These are phyloP conservation scores for Sarcodon aspratus DNA, from an alignment of 768 basidiomycete genomes.

Conservation along the genomic window DNA sequence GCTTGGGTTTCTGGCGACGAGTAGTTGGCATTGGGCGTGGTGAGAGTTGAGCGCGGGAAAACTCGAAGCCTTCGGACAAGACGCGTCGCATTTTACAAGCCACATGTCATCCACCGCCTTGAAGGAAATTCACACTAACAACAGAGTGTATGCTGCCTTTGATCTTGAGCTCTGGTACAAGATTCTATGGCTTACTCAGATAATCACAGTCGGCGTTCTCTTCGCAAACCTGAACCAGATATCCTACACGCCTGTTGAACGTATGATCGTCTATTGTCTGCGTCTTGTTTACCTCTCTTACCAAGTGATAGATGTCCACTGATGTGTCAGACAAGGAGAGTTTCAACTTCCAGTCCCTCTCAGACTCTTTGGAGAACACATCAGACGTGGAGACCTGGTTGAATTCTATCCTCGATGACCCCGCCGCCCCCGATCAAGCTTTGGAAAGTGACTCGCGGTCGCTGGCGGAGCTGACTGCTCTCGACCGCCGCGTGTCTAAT, in stretches of 20 bases:
- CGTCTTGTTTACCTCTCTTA: background rate
- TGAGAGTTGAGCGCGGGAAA: no score
- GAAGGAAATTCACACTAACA: no score
- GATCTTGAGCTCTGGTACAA: background rate
- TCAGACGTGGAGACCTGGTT: background rate
- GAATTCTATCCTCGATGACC: background rate
- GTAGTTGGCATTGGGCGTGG: no score
- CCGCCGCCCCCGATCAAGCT: background rate
- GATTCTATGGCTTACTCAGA: background rate
- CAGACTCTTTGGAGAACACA: background rate
- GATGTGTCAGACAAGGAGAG: background rate
- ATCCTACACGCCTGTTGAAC: background rate
- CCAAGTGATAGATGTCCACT: background rate
- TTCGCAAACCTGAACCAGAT: background rate
- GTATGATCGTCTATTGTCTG: background rate
- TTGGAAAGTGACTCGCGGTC: background rate
- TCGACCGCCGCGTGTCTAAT: constrained; percentile 67
- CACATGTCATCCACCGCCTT: no score
- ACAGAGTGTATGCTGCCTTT: background rate
- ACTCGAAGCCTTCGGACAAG: no score
- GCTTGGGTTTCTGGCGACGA: no score
- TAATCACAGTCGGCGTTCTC: background rate
- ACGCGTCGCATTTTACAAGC: no score
- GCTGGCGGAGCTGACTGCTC: constrained; percentile 22
- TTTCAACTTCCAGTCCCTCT: background rate